Evolutionary conservation across 2,329 filamentous ascomycete genomes (phyloP).

Genomic region (Cladosporium sp.): DNA sequence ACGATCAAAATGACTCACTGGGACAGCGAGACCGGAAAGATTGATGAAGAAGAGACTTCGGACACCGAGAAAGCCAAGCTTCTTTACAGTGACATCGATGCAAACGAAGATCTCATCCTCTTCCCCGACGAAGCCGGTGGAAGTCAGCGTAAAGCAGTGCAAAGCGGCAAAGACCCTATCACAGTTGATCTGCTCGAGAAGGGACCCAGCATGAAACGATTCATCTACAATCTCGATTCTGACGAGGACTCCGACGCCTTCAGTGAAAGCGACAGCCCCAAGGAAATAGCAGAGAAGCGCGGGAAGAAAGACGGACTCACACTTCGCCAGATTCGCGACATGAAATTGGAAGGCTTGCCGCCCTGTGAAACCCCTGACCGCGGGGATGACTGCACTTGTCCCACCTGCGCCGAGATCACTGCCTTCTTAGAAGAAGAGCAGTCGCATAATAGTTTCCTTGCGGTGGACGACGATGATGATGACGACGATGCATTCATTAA

Average conservation of each 20-base stretch:
- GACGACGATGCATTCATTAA: background rate
- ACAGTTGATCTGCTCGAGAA: background rate
- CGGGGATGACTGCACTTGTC: background rate
- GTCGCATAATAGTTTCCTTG: background rate
- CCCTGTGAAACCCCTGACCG: background rate
- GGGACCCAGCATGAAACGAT: background rate
- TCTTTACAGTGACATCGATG: slow-evolving; percentile 39
- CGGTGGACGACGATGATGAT: background rate
- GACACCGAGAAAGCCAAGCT: slow-evolving; percentile 21
- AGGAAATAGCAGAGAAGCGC: slow-evolving; percentile 12
- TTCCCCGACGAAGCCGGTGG: slow-evolving; percentile 34
- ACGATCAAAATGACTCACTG: slow-evolving; percentile 15
- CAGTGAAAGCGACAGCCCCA: slow-evolving; percentile 11
- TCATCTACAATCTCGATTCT: slow-evolving; percentile 16
- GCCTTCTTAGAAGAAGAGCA: background rate
- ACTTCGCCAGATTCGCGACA: background rate
- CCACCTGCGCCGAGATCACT: background rate
- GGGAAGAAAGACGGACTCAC: background rate
- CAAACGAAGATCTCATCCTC: slow-evolving; percentile 38
- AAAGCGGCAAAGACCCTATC: background rate
- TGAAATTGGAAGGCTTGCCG: background rate
- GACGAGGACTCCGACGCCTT: slow-evolving; percentile 26
- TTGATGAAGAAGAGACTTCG: slow-evolving; percentile 1
- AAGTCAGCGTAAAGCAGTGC: background rate
- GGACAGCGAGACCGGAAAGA: slow-evolving; percentile 3